phyloP scores from a whole-genome alignment of 257 asterid species.

The Mentha longifolia region DNA sequence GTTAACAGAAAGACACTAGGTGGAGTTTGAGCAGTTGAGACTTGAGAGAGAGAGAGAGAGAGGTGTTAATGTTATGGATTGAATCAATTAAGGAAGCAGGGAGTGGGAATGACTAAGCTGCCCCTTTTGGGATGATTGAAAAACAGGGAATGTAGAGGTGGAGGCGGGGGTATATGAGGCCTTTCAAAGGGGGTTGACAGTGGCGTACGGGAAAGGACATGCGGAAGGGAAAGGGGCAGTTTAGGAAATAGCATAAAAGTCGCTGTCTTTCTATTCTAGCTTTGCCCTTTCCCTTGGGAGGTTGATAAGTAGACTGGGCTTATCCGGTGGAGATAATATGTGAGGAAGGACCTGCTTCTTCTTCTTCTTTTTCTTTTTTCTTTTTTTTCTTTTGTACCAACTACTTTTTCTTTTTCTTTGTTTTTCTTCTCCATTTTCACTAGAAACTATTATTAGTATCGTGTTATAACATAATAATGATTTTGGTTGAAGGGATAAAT shows the following conservation, averaged over 20 bases:
- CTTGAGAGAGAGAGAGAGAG: neutral
- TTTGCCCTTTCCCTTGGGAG: neutral
- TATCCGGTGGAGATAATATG: constrained; percentile 79
- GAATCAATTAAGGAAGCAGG: constrained; percentile 37
- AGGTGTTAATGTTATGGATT: constrained; percentile 31
- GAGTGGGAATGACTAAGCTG: constrained; percentile 28
- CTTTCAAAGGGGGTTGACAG: neutral
- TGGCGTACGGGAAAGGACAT: constrained; percentile 71
- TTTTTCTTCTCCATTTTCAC: too few relatives aligned
- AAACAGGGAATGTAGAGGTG: neutral
- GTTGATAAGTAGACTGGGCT: constrained; percentile 38
- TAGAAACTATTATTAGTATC: too few relatives aligned
- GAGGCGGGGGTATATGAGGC: constrained; percentile 37
- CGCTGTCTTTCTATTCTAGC: neutral
- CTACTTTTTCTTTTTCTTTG: constrained; percentile 32
- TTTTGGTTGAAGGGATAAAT: too few relatives aligned
- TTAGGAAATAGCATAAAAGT: constrained; percentile 34
- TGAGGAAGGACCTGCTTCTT: constrained; percentile 60
- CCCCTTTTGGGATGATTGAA: constrained; percentile 30
- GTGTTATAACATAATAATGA: too few relatives aligned
- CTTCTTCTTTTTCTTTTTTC: neutral
- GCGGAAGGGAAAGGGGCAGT: constrained; percentile 45
- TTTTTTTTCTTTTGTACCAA: neutral
- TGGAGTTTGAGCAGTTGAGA: constrained; percentile 43
- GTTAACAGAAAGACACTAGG: constrained; percentile 54